Conservation (phyloP, 2,329 filamentous ascomycete species). For the Mollisia scopiformis region DNA sequence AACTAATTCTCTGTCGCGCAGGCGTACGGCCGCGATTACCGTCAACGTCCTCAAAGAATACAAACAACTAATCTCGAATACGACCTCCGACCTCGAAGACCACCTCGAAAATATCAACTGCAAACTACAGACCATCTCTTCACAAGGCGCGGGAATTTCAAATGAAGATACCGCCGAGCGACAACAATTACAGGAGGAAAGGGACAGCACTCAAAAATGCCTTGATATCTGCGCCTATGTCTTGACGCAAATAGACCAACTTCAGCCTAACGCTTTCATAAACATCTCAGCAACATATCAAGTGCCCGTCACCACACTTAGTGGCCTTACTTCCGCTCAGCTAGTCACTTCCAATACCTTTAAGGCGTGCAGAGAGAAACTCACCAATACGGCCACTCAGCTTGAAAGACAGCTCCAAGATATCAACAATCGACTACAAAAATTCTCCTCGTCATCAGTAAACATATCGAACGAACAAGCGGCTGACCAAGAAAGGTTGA, state of each 20-base stretch:
- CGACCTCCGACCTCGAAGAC: slow-evolving; percentile 40
- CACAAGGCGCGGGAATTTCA: slow-evolving; percentile 19
- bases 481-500: slow-evolving; percentile 22
- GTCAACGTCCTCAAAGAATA: slow-evolving; percentile 37
- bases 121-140: slow-evolving; percentile 33
- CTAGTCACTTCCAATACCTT: slow-evolving; percentile 22
- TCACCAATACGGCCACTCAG: slow-evolving; percentile 26
- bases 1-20: slow-evolving; percentile 24
- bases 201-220: slow-evolving; percentile 39
- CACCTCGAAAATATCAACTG: slow-evolving; percentile 37
- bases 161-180: slow-evolving; percentile 34
- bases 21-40: slow-evolving; percentile 39
- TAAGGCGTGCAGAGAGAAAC: slow-evolving; percentile 25
- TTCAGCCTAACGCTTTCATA: slow-evolving; percentile 22
- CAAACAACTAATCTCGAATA: slow-evolving; percentile 38
- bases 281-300: neutral
- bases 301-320: slow-evolving; percentile 23
- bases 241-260: slow-evolving; percentile 36
- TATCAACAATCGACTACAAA: slow-evolving; percentile 26
- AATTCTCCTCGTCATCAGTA: slow-evolving; percentile 10
- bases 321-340: slow-evolving; percentile 34
- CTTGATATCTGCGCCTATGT: slow-evolving; percentile 39
- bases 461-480: slow-evolving; percentile 19
- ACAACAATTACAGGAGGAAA: slow-evolving; percentile 38
- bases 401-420: slow-evolving; percentile 30